Conservation (phyloP, 2,329 filamentous ascomycete species). For the Neofusicoccum sp. region DNA sequence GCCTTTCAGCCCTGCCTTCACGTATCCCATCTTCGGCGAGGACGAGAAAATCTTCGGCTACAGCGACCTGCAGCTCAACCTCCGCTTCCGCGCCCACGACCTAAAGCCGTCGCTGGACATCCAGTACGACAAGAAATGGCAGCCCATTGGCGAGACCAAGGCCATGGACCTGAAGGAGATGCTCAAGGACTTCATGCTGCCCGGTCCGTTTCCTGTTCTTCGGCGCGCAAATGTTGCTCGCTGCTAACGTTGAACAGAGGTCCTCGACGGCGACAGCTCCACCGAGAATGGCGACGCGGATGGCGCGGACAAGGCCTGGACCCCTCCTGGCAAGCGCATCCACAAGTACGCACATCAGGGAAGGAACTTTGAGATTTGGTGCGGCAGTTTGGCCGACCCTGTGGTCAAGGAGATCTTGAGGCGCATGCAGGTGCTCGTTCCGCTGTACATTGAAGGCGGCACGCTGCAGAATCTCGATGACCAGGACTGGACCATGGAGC, state of each 20-base stretch:
- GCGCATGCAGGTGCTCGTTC: conserved; percentile 80
- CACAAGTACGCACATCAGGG: conserved; percentile 64
- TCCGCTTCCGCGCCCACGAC: conserved; percentile 72
- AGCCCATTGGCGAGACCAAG: conserved; percentile 66
- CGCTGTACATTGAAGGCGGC: conserved; percentile 93
- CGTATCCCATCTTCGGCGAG: conserved; percentile 92
- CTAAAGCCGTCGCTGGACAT: conserved; percentile 77
- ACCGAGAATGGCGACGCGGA: conserved; percentile 11
- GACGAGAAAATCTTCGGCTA: conserved; percentile 91
- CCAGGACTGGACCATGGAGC: conserved; percentile 69
- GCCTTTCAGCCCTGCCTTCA: conserved; percentile 83
- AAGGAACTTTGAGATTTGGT: conserved; percentile 81
- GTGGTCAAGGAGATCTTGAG: conserved; percentile 71
- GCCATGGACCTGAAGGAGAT: conserved; percentile 69
- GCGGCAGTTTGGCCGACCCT: conserved; percentile 70
- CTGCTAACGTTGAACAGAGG: conserved; percentile 52
- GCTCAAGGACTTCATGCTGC: conserved; percentile 66
- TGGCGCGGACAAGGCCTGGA: conserved; percentile 57
- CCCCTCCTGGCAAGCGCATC: conserved; percentile 75
- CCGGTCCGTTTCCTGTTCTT: conserved; percentile 51
- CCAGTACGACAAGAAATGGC: conserved; percentile 72
- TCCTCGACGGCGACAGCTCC: conserved; percentile 49
- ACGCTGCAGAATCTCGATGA: conserved; percentile 72
- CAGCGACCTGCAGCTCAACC: conserved; percentile 73
- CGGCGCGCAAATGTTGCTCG: not conserved